Base-by-base conservation (phyloP, 2,329 filamentous ascomycete genomes). In the Dothideomycetes sp. region DNA sequence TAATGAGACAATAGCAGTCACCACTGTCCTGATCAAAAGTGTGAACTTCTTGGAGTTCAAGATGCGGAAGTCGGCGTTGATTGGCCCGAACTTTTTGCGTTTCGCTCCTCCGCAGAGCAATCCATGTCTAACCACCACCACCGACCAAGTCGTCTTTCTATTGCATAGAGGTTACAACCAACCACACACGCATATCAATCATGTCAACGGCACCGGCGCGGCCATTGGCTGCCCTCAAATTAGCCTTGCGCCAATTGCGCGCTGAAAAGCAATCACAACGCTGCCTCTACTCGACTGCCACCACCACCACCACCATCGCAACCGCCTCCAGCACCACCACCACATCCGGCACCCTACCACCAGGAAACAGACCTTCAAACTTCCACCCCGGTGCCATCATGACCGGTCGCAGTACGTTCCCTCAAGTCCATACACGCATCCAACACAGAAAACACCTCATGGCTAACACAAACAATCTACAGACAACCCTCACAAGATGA, bases 191-290 rank as follows among this genome's bases (percentile, higher is more conserved):
- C 30, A 13, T 23, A 28, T 27, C 43, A 33, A 47, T 11, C 31
- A 86, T 84, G 71, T 70, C 74, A 50, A 68, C 74, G 49, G 63
- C 72, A 55, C 63, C 69, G 33, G 58, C 69, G 64, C 78, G 82
- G 74, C 81, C 82, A 47, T 63, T 84, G 56, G 75, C 76, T 69
- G 80, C 77, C 63, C 76, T 84, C 58, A 84, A 82, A 63, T 67
- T 74, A 20, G 64, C 76, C 25, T 57, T 85, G 52, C 70, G 79
- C 48, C 70, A 74, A 55, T 63, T 71, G 33, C 67, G 76, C 35
- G 49, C 51, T 24, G 54, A 59, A 45, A 55, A 55, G 23, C 49
- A 53, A 20, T 51, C 50, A 47, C 47, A 39, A 12, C 48, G 54
- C 13, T 49, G 57, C 46, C 37, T 29, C 23, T 54, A 52, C 41